Evolutionary conservation across 257 asterid species (phyloP).

Genomic region (Cordia subcordata): DNA sequence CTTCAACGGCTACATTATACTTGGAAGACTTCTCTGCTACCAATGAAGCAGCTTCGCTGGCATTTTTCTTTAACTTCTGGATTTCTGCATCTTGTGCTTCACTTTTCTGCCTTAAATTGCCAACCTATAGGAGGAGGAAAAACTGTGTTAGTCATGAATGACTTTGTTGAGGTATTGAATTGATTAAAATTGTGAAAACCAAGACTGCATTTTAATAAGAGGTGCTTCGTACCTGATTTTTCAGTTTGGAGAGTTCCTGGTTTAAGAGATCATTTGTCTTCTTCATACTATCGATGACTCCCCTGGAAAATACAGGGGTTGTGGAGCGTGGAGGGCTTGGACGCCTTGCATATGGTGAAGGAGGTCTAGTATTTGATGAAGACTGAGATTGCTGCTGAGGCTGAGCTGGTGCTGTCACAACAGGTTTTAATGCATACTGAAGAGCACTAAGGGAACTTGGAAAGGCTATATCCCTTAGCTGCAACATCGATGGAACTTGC

Average conservation of each 20-base stretch:
- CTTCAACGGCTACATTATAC: conserved; percentile 44
- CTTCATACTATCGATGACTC: conserved; percentile 76
- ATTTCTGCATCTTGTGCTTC: conserved; percentile 63
- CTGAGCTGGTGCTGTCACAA: conserved; percentile 33
- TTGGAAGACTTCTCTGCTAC: conserved; percentile 65
- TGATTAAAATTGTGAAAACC: conserved; percentile 6
- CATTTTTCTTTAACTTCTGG: conserved; percentile 47
- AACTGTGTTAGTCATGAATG: not conserved
- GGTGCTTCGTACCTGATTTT: conserved; percentile 57
- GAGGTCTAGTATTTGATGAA: conserved; percentile 58
- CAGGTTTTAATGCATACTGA: conserved; percentile 76
- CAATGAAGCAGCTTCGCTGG: conserved; percentile 42
- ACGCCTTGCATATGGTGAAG: conserved; percentile 83
- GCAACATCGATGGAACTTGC: conserved; percentile 84
- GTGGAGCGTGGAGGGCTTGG: conserved; percentile 84
- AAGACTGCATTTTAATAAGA: no score
- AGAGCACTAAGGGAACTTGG: conserved; percentile 93
- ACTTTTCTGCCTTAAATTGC: conserved; percentile 57
- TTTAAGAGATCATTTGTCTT: conserved; percentile 65
- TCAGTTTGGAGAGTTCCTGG: conserved; percentile 73
- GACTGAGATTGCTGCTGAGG: conserved; percentile 34
- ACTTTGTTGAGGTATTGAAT: conserved; percentile 1
- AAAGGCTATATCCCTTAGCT: conserved; percentile 80
- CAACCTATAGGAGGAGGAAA: conserved; percentile 26
- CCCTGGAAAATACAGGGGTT: conserved; percentile 74